These are phyloP conservation scores for Pseudogymnoascus sp. DNA, from an alignment of 2,329 filamentous ascomycete species.

Conservation along the genomic window DNA sequence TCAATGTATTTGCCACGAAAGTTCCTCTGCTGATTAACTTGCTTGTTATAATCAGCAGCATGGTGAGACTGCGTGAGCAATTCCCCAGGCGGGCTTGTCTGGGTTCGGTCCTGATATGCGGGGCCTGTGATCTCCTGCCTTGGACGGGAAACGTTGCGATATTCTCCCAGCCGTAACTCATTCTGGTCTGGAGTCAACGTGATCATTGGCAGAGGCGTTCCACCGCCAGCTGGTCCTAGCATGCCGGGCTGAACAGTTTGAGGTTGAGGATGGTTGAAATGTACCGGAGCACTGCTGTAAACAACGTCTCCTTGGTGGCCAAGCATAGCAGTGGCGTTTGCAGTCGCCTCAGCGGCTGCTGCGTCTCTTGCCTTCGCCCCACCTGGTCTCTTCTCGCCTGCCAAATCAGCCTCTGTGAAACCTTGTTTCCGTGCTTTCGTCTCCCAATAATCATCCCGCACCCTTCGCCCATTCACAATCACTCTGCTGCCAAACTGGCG, in stretches of 20 bases:
- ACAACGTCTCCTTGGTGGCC: constrained; percentile 74
- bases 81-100: constrained; percentile 68
- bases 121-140: constrained; percentile 85
- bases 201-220: constrained; percentile 76
- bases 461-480: constrained; percentile 79
- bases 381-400: constrained; percentile 91
- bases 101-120: constrained; percentile 79
- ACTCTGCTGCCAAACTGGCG: constrained; percentile 94
- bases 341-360: constrained; percentile 56
- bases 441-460: constrained; percentile 98
- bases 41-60: constrained; percentile 84
- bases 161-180: constrained; percentile 71
- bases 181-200: constrained; percentile 72
- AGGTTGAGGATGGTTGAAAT: constrained; percentile 56
- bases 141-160: constrained; percentile 73
- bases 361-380: constrained; percentile 83
- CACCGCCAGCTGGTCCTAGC: constrained; percentile 56
- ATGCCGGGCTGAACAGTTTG: constrained; percentile 67
- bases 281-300: constrained; percentile 67
- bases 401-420: constrained; percentile 93
- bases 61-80: constrained; percentile 81
- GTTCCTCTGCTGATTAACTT: constrained; percentile 70
- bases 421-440: constrained; percentile 94
- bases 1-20: constrained; percentile 75
- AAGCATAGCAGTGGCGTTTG: constrained; percentile 50